Conservation (phyloP, 2,329 filamentous ascomycete species). For the Alternaria solani region DNA sequence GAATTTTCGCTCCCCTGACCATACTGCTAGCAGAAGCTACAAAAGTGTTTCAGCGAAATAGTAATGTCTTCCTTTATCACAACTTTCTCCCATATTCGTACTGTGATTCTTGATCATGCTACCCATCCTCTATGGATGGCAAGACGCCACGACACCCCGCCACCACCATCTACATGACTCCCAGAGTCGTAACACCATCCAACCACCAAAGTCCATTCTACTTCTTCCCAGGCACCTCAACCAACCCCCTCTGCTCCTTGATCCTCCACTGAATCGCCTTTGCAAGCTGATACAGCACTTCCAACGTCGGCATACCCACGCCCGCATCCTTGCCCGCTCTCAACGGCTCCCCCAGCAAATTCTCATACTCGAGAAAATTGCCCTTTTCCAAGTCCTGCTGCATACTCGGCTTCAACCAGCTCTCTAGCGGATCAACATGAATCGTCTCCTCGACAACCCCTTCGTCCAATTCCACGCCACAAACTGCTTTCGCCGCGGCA, state of each 20-base stretch:
- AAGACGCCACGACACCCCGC: too few relatives aligned
- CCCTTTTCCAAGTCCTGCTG: slow-evolving; percentile 63
- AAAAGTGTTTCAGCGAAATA: too few relatives aligned
- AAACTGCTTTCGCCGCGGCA: slow-evolving; percentile 53
- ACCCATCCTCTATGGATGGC: too few relatives aligned
- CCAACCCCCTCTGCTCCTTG: slow-evolving; percentile 56
- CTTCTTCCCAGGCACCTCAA: slow-evolving; percentile 33
- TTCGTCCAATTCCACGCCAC: slow-evolving; percentile 55
- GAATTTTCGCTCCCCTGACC: too few relatives aligned
- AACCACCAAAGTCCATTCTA: background rate
- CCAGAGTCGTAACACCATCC: background rate
- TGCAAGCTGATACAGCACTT: slow-evolving; percentile 59
- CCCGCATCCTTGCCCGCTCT: slow-evolving; percentile 59
- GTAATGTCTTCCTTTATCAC: background rate
- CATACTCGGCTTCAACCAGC: slow-evolving; percentile 64
- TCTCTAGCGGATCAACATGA: slow-evolving; percentile 58
- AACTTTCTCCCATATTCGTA: too few relatives aligned
- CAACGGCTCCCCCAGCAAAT: slow-evolving; percentile 65
- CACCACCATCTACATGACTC: background rate
- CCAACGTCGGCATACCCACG: slow-evolving; percentile 60
- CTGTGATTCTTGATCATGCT: too few relatives aligned
- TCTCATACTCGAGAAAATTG: slow-evolving; percentile 66
- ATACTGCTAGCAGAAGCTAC: too few relatives aligned
- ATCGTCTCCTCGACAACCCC: slow-evolving; percentile 58
- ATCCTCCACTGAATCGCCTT: slow-evolving; percentile 60